phyloP scores from a whole-genome alignment of 208 protist species.

The Leishmania amazonensis region DNA sequence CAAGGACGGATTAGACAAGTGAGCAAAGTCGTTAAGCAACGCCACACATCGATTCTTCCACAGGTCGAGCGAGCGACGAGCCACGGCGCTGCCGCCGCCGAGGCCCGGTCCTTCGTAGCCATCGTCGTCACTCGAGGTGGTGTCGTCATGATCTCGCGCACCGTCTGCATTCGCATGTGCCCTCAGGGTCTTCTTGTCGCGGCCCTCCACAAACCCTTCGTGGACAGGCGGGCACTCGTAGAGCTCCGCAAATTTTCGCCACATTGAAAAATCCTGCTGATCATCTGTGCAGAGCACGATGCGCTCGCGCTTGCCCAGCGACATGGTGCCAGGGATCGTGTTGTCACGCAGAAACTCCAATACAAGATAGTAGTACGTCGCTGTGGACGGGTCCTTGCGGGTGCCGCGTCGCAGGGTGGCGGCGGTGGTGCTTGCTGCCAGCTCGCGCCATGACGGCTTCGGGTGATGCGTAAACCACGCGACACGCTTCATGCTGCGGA shows the following conservation, averaged over 20 bases:
- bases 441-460: conserved; percentile 17
- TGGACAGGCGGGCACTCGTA: conserved; percentile 55
- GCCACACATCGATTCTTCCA: conserved; percentile 61
- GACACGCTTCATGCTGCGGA: conserved; percentile 77
- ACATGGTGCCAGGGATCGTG: conserved; percentile 23
- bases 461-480: conserved; percentile 78
- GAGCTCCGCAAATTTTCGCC: conserved; percentile 72
- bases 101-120: conserved; percentile 8
- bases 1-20: conserved; percentile 40
- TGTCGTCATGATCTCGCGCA: conserved; percentile 61
- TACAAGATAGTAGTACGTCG: conserved; percentile 79
- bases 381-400: conserved; percentile 6
- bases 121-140: conserved; percentile 56
- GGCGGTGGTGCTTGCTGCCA: background rate
- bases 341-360: conserved; percentile 80
- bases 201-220: conserved; percentile 19
- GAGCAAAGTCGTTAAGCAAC: conserved; percentile 56
- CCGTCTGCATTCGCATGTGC: conserved; percentile 3
- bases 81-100: background rate
- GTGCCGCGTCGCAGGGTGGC: conserved; percentile 7
- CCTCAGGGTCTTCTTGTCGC: conserved; percentile 12
- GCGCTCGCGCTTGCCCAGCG: conserved; percentile 67
- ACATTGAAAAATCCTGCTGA: conserved; percentile 76
- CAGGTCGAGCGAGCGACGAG: conserved; percentile 25
- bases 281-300: conserved; percentile 84